Base-by-base conservation (phyloP, 176 grass and related monocot genomes). In the Puccinellia tenuiflora region DNA sequence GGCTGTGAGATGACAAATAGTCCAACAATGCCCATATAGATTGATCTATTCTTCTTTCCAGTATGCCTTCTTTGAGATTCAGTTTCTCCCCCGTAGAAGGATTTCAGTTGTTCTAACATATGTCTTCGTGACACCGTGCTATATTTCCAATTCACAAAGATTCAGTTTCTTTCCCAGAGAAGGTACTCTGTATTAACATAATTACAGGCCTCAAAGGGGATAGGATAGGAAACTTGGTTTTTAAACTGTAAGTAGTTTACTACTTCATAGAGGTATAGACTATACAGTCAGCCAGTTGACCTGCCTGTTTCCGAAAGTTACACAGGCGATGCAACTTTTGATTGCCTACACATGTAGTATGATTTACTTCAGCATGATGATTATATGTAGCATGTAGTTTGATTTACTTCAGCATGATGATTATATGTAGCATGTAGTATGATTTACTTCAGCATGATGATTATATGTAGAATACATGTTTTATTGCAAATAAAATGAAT, bases 171-270 rank as follows among this genome's bases (percentile, higher is more conserved):
- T 48, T 48, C 46, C 14, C 46, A 48, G 5, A 70, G 64, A 37
- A 70, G 68, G 11, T 9, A 9, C 31, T 89, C 40, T 4, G 28
- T 71, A 2, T 81, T 81, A 77, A 62, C 42, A 53, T 81, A 61
- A 46, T 21, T 21, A 9, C 67, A 29, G 64, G 42, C 3, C 56
- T 38, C 38, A 63, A 0, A 69, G 15, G 17, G 43, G 7, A 21
- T 55, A 64, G 9, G 21, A 73, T 20, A 40, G 51, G 24, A 85
- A 75, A 80, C 60, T 75, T 88, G 28, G 40, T 37, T 55, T 5
- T 70, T 30, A 29, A 30, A 52, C 29, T 82, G 30, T 7, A 81
- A 59, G 37, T 9, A 63, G 29, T 78, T 63, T 62, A 37, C 20
- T 18, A 79, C 31, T 61, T 83, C 16, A 20, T 71, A 56, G 30